Evolutionary conservation across 768 basidiomycete genomes (phyloP), one percentile per base, ranked within the genome.

Genomic region (Pleurotus citrinopileatus): DNA sequence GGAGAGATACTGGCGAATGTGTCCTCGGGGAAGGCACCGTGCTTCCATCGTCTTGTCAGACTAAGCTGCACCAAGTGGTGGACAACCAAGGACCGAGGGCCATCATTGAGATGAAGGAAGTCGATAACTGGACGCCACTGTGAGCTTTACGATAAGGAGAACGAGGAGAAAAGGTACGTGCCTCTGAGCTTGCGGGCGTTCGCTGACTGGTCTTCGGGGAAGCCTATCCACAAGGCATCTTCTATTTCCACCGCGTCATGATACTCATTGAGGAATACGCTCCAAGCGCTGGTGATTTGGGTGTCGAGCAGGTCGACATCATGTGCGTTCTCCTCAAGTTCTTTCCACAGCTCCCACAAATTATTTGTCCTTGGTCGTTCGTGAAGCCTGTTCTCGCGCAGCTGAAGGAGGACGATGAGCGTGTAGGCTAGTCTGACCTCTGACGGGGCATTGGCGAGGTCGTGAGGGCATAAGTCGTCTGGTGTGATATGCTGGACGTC

Each of bases 151-250:
- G 40, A 22, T 27, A 55, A 32, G 60, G 46, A 46, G 15, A 38
- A 13, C 7, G 29, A 36, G 20, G 15, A 15, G 10, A 20, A 12
- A 42, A 25, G 8, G 23, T 47, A 53, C 44, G 38, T 46, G n/a
- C 20, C 34, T 32, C 23, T 27, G 25, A 19, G 8, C 12, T 4
- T 20, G 12, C 9, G 42, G 5, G 42, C 29, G 13, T 42, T 26
- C 17, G 15, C 55, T 66, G 38, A 56, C 12, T 70, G 64, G 42
- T 70, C 64, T 23, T 70, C 53, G 2, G 68, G 68, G 54, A 81
- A 81, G 8, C 62, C 54, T 4, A 69, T 67, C 82, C 82, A 84
- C 23, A 85, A 62, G 12, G 76, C 67, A 3, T 70, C 69, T 46
- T 80, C 71, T 15, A 84, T 67, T 51, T 83, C 76, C 20, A 60